A percentile compares a stretch with the other conserved stretches of the same genome.
These are phyloP conservation scores for Pythium guiyangense DNA, from an alignment of 352 stramenopile genomes.

Conservation along the genomic window DNA sequence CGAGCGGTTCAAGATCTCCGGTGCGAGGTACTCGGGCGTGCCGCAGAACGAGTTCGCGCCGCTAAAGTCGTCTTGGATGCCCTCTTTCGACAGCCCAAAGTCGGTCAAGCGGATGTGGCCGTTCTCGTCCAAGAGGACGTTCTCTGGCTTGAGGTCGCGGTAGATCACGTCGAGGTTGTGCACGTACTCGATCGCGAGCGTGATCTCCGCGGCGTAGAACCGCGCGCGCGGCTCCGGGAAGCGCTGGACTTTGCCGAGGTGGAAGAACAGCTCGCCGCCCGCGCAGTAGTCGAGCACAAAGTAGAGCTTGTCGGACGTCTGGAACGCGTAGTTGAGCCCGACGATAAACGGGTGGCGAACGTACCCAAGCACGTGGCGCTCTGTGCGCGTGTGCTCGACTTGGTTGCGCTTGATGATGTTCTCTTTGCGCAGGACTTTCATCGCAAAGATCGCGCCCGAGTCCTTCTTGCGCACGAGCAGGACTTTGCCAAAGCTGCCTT, in stretches of 20 bases:
- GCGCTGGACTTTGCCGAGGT: slow-evolving; percentile 90
- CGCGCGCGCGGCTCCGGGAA: slow-evolving; percentile 92
- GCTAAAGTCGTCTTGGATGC: slow-evolving; percentile 88
- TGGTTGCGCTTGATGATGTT: slow-evolving; percentile 99
- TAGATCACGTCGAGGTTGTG: slow-evolving; percentile 95
- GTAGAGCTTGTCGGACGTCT: slow-evolving; percentile 96
- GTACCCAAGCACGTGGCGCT: slow-evolving; percentile 96
- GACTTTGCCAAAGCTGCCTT: slow-evolving; percentile 96
- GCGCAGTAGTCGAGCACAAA: slow-evolving; percentile 99
- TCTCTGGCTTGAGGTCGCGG: slow-evolving; percentile 97
- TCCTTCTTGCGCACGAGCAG: slow-evolving; percentile 94
- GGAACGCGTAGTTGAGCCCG: slow-evolving; percentile 94
- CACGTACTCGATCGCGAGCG: slow-evolving; percentile 94
- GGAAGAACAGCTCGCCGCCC: slow-evolving; percentile 95
- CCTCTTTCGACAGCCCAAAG: slow-evolving; percentile 94
- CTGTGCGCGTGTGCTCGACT: slow-evolving; percentile 98
- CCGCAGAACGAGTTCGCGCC: slow-evolving; percentile 97
- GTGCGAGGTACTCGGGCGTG: slow-evolving; percentile 98
- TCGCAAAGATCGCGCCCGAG: slow-evolving; percentile 93
- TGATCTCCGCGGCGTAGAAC: slow-evolving; percentile 98
- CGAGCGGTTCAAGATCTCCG: slow-evolving; percentile 96
- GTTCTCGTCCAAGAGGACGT: slow-evolving; percentile 95
- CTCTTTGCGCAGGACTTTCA: slow-evolving; percentile 99
- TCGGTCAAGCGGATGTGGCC: slow-evolving; percentile 98
- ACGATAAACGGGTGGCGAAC: slow-evolving; percentile 98